phyloP scores from a whole-genome alignment of 129 eudicot species.

The Flaveria brownii region DNA sequence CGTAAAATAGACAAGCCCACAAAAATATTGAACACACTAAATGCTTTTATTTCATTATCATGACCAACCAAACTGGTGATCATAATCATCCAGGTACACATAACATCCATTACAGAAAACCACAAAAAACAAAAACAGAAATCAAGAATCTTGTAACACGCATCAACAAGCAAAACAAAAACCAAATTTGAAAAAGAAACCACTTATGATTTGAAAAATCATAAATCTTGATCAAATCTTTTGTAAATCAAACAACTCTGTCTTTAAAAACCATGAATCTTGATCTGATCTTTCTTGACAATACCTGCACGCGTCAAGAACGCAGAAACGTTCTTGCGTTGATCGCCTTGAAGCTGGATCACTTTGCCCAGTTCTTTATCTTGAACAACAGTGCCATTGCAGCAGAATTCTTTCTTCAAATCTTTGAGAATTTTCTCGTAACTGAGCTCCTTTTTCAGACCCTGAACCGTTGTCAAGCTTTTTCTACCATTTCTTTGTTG shows the following conservation, averaged over 20 bases:
- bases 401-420: constrained; percentile 46
- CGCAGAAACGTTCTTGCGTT: constrained; percentile 68
- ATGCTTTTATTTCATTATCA: neutral
- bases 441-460: constrained; percentile 67
- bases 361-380: constrained; percentile 84
- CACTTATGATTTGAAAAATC: constrained; percentile 44
- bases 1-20: neutral
- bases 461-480: constrained; percentile 84
- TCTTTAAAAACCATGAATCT: constrained; percentile 77
- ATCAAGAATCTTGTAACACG: neutral
- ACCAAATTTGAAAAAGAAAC: neutral
- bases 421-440: constrained; percentile 79
- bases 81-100: neutral
- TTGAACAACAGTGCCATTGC: constrained; percentile 69
- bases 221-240: constrained; percentile 71
- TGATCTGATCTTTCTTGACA: constrained; percentile 69
- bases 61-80: neutral
- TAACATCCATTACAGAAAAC: neutral
- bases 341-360: constrained; percentile 89
- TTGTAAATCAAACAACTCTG: too few relatives aligned
- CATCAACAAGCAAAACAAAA: constrained; percentile 15
- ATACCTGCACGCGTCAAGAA: constrained; percentile 55
- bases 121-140: neutral
- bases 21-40: neutral
- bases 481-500: constrained; percentile 91